Percentiles rank a stretch among this genome's conserved stretches.
phyloP scores from a whole-genome alignment of 176 grass and related monocot genomes.

The Aegilops tauschii region DNA sequence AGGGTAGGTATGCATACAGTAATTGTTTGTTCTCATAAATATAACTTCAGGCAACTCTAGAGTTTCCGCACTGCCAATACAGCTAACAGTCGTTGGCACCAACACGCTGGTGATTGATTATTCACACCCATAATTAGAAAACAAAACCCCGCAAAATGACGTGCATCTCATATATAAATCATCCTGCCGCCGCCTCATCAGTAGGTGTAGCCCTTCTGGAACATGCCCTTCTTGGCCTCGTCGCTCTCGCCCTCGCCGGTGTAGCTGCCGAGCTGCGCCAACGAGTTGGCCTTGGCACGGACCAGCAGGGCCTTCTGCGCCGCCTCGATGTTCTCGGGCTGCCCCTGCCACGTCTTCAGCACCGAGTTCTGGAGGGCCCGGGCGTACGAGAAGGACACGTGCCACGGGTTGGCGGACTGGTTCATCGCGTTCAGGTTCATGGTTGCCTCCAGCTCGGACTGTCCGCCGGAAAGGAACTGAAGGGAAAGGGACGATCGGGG shows the following conservation, averaged over 20 bases:
- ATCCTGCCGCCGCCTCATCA: conserved; percentile 10
- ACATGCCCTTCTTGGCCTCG: conserved; percentile 88
- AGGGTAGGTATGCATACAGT: background rate
- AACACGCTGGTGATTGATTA: conserved; percentile 33
- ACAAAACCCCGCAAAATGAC: background rate
- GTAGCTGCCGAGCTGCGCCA: conserved; percentile 82
- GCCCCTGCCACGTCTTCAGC: conserved; percentile 90
- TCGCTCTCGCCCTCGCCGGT: conserved; percentile 63
- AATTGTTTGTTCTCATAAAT: background rate
- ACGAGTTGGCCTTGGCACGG: conserved; percentile 76
- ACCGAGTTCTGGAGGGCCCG: conserved; percentile 90
- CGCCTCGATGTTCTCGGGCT: conserved; percentile 63
- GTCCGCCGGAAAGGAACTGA: conserved; percentile 95
- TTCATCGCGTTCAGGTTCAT: conserved; percentile 98
- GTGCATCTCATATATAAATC: background rate
- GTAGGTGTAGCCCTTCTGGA: conserved; percentile 98
- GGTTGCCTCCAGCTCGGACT: conserved; percentile 86
- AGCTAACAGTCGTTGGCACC: conserved; percentile 20
- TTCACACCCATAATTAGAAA: conserved; percentile 26
- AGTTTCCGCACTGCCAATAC: background rate
- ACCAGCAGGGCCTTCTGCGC: conserved; percentile 70
- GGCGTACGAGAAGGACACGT: conserved; percentile 93
- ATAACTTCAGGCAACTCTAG: background rate
- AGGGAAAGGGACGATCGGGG: background rate
- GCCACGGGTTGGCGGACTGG: conserved; percentile 80